Evolutionary conservation across 345 rosid genomes (phyloP).

Genomic region (Eucalyptus pauciflora): DNA sequence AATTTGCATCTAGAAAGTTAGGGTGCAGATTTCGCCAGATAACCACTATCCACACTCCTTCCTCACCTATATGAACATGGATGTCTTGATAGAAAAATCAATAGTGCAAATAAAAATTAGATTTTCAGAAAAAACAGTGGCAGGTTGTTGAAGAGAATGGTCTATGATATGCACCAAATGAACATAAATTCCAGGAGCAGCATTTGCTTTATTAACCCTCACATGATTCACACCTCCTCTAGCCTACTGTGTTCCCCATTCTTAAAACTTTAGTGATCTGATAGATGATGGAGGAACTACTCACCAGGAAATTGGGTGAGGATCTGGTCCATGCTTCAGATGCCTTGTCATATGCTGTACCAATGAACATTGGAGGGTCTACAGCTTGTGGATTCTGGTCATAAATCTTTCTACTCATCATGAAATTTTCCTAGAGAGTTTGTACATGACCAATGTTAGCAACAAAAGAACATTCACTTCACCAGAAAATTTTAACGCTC

Average conservation of each 20-base stretch:
- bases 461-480: neutral
- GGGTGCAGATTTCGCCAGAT: neutral
- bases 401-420: conserved; percentile 45
- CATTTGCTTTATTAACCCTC: neutral
- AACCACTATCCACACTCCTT: neutral
- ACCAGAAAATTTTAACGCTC: neutral
- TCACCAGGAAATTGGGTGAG: conserved; percentile 62
- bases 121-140: neutral
- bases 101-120: neutral
- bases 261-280: neutral
- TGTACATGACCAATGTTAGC: neutral
- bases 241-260: neutral
- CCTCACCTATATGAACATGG: neutral
- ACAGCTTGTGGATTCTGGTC: conserved; percentile 36
- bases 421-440: conserved; percentile 49
- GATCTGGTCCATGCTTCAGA: conserved; percentile 84
- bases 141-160: neutral
- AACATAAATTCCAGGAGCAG: neutral
- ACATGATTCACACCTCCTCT: neutral
- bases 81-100: neutral
- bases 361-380: conserved; percentile 71
- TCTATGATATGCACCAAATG: neutral
- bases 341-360: conserved; percentile 81
- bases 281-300: conserved; percentile 5
- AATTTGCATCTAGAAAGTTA: neutral